These are phyloP conservation scores for Tripterygium wilfordii DNA, from an alignment of 177 flowering plant genomes.

Conservation along the genomic window DNA sequence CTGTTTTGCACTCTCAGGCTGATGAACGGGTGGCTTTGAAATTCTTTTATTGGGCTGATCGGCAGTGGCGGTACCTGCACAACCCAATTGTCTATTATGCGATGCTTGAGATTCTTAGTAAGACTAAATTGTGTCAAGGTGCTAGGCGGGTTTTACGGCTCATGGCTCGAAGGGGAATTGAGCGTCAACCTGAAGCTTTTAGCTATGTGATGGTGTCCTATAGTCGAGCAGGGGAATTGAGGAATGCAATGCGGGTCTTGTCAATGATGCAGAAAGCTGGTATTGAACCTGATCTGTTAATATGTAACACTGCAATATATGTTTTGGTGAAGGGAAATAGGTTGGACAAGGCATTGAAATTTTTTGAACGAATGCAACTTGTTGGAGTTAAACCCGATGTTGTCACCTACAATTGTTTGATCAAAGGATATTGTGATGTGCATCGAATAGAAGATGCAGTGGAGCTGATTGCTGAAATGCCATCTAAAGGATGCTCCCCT, in stretches of 20 bases:
- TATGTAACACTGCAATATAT: conserved; percentile 72
- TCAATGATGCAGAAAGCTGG: conserved; percentile 80
- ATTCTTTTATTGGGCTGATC: conserved; percentile 89
- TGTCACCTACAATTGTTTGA: conserved; percentile 73
- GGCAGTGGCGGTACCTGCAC: conserved; percentile 87
- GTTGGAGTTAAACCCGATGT: conserved; percentile 71
- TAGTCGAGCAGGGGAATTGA: conserved; percentile 73
- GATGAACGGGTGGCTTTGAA: conserved; percentile 72
- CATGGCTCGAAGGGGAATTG: conserved; percentile 65
- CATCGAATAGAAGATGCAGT: conserved; percentile 65
- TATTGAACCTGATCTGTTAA: conserved; percentile 51
- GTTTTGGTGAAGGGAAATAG: conserved; percentile 66
- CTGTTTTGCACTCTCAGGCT: conserved; percentile 52
- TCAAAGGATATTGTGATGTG: conserved; percentile 73
- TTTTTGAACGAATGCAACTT: conserved; percentile 60
- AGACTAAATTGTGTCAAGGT: conserved; percentile 80
- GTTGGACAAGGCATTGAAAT: conserved; percentile 73
- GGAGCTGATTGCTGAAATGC: conserved; percentile 65
- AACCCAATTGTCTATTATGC: conserved; percentile 56
- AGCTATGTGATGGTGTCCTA: conserved; percentile 77
- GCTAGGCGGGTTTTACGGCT: conserved; percentile 66
- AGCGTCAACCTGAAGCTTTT: conserved; percentile 52
- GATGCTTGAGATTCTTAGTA: conserved; percentile 76
- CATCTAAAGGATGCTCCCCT: conserved; percentile 58
- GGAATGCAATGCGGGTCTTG: conserved; percentile 64